Evolutionary conservation across 371 early-diverging fungal species (phyloP), one percentile per base, ranked within the genome.

Genomic region (Mucor plumbeus): DNA sequence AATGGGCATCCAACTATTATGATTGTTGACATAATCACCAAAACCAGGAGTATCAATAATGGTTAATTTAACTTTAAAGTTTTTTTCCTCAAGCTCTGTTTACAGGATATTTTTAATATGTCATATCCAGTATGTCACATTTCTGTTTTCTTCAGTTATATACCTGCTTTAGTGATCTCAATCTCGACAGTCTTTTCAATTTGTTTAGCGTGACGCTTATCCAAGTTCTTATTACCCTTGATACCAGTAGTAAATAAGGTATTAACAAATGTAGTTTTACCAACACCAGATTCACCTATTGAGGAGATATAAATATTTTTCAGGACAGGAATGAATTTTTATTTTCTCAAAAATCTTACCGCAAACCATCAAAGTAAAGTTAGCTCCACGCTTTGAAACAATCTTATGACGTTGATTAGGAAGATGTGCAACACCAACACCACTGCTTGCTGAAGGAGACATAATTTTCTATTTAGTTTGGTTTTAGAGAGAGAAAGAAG

Each of bases 331-430:
- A 21, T 54, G 54, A 60, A 26, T 26, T 26, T 26, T 26, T 26
- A 26, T 26, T 26, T 26, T 26, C 26, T 26, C 26, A 3, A 26
- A 26, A 26, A 40, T 0, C 88, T 72, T 87, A 90, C 97, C 99
- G 64, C 95, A 95, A 26, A 96, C 95, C 92, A 97, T 94, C 67
- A 98, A 73, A 56, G 96, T 96, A 77, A 95, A 97, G 84, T 91
- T 87, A 33, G 93, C 87, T 38, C 96, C 97, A 71, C 90, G 90
- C 74, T 94, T 89, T 64, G 91, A 91, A 44, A 93, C 92, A 80
- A 94, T 96, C 84, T 92, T 91, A 82, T 97, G 96, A 65, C 91
- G 85, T 83, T 97, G 97, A 86, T 98, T 97, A 65, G 99, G 98
- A 71, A 99, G 85, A 85, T 96, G 95, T 69, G 97, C 94, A 69